Evolutionary conservation across 176 grass and related monocot species (phyloP).

Genomic region (Secale cereale): DNA sequence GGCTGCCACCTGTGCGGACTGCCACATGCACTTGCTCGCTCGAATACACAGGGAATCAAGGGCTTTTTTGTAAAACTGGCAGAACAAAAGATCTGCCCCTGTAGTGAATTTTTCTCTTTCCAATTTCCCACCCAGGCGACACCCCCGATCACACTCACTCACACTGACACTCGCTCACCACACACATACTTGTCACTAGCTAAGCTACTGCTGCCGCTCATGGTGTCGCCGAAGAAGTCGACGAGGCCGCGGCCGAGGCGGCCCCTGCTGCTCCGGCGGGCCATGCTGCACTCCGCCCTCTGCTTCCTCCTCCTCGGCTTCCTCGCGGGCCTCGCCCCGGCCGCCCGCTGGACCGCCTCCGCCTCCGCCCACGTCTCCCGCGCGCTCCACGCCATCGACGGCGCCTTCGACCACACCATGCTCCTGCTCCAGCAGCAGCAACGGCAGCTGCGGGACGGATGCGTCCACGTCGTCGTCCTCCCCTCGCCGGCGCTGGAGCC

Average conservation of each 20-base stretch:
- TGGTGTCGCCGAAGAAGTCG: background rate
- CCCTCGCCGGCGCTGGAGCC: background rate
- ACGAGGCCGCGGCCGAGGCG: background rate
- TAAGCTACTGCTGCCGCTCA: background rate
- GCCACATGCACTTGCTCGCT: too few species aligned
- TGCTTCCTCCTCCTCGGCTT: conserved; percentile 86
- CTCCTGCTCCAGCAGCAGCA: background rate
- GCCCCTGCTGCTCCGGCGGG: conserved; percentile 18
- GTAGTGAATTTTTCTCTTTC: too few species aligned
- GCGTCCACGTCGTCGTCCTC: background rate
- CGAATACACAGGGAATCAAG: too few species aligned
- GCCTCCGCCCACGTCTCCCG: conserved; percentile 10
- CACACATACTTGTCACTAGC: background rate
- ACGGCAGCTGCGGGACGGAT: background rate
- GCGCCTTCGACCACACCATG: background rate
- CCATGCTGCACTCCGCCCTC: conserved; percentile 60
- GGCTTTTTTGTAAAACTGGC: too few species aligned
- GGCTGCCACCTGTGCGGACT: too few species aligned
- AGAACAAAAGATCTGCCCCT: too few species aligned
- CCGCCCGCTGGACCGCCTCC: conserved; percentile 30
- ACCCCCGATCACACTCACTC: background rate
- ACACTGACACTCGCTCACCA: background rate
- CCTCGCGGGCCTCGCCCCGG: conserved; percentile 47
- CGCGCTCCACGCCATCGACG: conserved; percentile 20
- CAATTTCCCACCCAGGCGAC: background rate